Base-by-base conservation (phyloP, 164 flowering plant species). In the Tetrastigma voinierianum region DNA sequence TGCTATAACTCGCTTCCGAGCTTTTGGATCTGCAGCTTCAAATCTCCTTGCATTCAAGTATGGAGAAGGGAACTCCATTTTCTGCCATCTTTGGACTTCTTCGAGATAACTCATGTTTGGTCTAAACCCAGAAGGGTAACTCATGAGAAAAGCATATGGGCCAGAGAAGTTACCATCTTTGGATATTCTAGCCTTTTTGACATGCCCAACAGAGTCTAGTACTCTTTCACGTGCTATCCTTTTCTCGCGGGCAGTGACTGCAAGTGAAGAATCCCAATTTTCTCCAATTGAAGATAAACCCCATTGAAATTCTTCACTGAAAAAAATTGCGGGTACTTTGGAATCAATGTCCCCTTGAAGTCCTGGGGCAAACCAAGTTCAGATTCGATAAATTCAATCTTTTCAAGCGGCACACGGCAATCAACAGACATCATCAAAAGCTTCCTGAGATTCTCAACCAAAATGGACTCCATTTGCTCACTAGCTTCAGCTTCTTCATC, bases 351-450 rank as follows among this genome's bases (percentile, higher is more conserved):
- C 9, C 64, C 65, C 75, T 74, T 86, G 77, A 80, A 95, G 52
- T 85, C 86, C 52, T 44, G 25, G 49, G 96, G 91, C 77, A 95
- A 73, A 75, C 98, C 99, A 80, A 95, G 57, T 64, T 83, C 94
- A 20, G 70, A 32, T 51, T 71, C 72, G 12, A 92, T 82, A 64
- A 81, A 69, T 52, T 85, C 87, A 62, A 95, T 78, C 72, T 84
- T 92, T 53, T 83, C 90, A 2, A 95, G 54, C 1, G 86, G 90
- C n/a, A 92, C 64, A 63, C 87, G 65, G 62, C 96, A 89, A 48
- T 95, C 99, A 81, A 92, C 86, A 0, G 97, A 83, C 84, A 95
- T 63, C 99, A 95, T 95, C 57, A 95, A 77, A 67, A 95, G 67
- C 83, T 92, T 95, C 88, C 87, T 84, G 46, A 95, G 67, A 49